phyloP scores from a whole-genome alignment of 306 rosid species.

The Prunus fruticosa region DNA sequence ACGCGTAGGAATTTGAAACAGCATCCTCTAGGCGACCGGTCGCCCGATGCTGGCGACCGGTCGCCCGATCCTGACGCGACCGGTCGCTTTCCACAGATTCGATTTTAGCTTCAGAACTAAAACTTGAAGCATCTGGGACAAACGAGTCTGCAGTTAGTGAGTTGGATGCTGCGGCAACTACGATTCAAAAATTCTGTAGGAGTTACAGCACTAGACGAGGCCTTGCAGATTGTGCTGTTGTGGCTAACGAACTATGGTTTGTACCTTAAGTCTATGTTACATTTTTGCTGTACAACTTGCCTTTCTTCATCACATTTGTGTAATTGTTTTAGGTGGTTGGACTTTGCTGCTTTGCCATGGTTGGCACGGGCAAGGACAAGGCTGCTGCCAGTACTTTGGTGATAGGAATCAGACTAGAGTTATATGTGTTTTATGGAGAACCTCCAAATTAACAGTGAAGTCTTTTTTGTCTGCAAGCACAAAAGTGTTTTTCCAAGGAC shows the following conservation, averaged over 20 bases:
- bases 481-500: slow-evolving; percentile 43
- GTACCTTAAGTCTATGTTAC: not conserved
- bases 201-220: slow-evolving; percentile 50
- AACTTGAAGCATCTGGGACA: not conserved
- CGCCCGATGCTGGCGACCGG: too few relatives aligned
- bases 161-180: slow-evolving; percentile 50
- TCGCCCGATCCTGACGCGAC: too few relatives aligned
- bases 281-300: not conserved
- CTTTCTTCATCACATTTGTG: not conserved
- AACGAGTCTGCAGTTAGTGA: slow-evolving; percentile 17
- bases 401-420: too few relatives aligned
- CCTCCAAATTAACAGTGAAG: not conserved
- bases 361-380: slow-evolving; percentile 46
- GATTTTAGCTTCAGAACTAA: too few relatives aligned
- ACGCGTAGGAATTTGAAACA: too few relatives aligned
- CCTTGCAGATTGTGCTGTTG: slow-evolving; percentile 58
- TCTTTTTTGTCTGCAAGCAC: slow-evolving; percentile 23
- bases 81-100: too few relatives aligned
- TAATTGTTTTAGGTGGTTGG: slow-evolving; percentile 51
- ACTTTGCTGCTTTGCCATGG: slow-evolving; percentile 36
- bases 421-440: too few relatives aligned
- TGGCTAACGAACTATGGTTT: slow-evolving; percentile 42
- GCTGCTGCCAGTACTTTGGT: slow-evolving; percentile 37
- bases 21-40: too few relatives aligned
- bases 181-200: slow-evolving; percentile 51